Conservation (phyloP, 345 rosid genomes). For the Toxicodendron radicans region DNA sequence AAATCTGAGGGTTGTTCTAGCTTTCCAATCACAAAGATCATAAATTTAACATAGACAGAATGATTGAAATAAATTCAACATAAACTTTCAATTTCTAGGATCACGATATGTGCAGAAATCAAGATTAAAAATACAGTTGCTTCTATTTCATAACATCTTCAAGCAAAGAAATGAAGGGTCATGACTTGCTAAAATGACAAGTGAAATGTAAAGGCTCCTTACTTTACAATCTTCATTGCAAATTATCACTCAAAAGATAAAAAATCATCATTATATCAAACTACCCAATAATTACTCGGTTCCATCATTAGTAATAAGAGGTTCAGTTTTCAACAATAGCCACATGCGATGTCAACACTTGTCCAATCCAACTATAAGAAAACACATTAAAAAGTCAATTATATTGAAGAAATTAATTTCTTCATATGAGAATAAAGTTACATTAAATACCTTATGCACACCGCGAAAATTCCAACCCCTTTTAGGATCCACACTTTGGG, state of each 20-base stretch:
- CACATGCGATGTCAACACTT: neutral
- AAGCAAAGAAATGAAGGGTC: neutral
- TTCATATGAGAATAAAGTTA: neutral
- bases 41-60: neutral
- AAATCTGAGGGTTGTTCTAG: neutral
- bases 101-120: neutral
- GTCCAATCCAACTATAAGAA: neutral
- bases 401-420: neutral
- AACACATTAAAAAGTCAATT: neutral
- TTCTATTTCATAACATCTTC: neutral
- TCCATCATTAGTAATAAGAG: neutral
- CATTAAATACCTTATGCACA: conserved; percentile 70
- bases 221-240: neutral
- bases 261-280: neutral
- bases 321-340: neutral
- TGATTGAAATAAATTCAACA: neutral
- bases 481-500: conserved; percentile 87
- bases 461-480: conserved; percentile 95
- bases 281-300: neutral
- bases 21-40: neutral
- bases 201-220: neutral
- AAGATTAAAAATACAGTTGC: neutral
- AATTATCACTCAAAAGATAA: neutral
- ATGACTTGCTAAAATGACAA: neutral
- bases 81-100: neutral